Percentiles rank a stretch among this genome's conserved stretches.
Evolutionary conservation across 371 early-diverging fungal genomes (phyloP).

Genomic region (Smittium culicis): DNA sequence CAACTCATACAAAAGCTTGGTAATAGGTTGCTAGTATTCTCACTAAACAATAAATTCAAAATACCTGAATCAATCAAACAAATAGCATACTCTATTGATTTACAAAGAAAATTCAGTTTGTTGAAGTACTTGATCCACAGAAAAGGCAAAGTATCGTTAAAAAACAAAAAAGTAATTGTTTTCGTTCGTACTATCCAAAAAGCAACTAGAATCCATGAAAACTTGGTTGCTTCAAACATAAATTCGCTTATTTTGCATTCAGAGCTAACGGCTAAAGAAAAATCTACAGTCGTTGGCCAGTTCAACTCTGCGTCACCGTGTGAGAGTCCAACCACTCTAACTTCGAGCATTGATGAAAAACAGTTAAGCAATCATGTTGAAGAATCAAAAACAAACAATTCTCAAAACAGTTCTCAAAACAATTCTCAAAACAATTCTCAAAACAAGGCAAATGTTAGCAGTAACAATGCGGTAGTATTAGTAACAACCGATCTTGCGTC

Average conservation of each 20-base stretch:
- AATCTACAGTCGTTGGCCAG: background rate
- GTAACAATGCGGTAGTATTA: slow-evolving; percentile 36
- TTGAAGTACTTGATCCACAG: slow-evolving; percentile 10
- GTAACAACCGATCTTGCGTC: slow-evolving; percentile 92
- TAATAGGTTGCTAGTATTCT: slow-evolving; percentile 4
- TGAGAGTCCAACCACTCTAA: background rate
- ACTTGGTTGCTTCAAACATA: background rate
- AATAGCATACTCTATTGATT: slow-evolving; percentile 8
- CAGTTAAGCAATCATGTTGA: no score
- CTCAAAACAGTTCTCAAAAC: no score
- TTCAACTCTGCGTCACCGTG: background rate
- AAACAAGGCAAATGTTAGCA: background rate
- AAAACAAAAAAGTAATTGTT: slow-evolving; percentile 12
- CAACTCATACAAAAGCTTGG: slow-evolving; percentile 5
- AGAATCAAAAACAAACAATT: background rate
- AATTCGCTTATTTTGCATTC: background rate
- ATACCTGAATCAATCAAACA: slow-evolving; percentile 10
- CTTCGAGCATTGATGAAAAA: background rate
- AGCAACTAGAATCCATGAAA: background rate
- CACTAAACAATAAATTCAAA: slow-evolving; percentile 8
- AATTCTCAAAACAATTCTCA: no score
- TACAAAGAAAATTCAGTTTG: slow-evolving; percentile 11
- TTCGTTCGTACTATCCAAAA: slow-evolving; percentile 14
- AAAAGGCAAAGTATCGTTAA: slow-evolving; percentile 13
- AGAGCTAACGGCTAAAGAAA: background rate